Evolutionary conservation across 73 alveolate genomes (phyloP), one percentile per base, ranked within the genome.

Genomic region (Symbiodinium pilosum): DNA sequence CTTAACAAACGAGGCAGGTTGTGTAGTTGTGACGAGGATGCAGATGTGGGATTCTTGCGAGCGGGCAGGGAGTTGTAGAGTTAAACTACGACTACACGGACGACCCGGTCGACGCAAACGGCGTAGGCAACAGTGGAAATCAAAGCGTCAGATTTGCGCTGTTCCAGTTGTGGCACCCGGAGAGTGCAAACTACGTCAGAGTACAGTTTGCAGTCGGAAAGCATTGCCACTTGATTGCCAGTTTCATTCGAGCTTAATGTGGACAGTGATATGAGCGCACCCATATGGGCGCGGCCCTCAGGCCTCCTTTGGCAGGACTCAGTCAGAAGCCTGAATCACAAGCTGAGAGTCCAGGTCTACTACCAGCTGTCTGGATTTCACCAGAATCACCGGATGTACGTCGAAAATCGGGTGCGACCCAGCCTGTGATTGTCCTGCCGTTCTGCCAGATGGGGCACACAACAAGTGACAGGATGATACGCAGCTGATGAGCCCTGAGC

Each of bases 301-400:
- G 39, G 54, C 51, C 26, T 16, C 34, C 20, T n/a, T n/a, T n/a
- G n/a, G n/a, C n/a, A n/a, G n/a, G n/a, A n/a, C n/a, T n/a, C n/a
- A n/a, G n/a, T n/a, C n/a, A n/a, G n/a, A n/a, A n/a, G n/a, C n/a
- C n/a, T n/a, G 85, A n/a, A 14, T 28, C 14, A 6, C 54, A 0
- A 32, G 7, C 44, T 38, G 16, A 26, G n/a, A 4, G 3, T 18
- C 41, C 83, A 87, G 97, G 97, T 91, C 88, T 91, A 42, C 81
- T 91, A 91, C 32, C 89, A 91, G 43, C 54, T 91, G 81, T 91
- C 97, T 24, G 97, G 97, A 32, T 91, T 91, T 41, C 97, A 91
- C 97, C 97, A 91, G 89, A 91, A 91, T 91, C 97, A 91, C 41
- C 97, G 97, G 81, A 24, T 91, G 52, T 91, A 91, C 52, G 97